Evolutionary conservation across 441 rosid genomes (phyloP).

Genomic region (Gossypium lobatum): DNA sequence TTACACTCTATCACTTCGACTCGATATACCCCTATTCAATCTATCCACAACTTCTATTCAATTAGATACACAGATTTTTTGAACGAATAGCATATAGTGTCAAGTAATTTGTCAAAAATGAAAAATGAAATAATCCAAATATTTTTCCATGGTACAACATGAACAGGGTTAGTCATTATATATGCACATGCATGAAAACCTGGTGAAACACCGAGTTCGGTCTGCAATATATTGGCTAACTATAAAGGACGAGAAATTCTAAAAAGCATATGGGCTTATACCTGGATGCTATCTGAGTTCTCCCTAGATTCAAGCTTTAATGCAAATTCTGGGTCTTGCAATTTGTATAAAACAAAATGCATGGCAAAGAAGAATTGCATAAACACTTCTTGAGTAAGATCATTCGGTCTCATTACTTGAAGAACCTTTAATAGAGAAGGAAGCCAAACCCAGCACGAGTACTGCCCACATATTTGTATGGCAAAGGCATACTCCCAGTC

Average conservation of each 20-base stretch:
- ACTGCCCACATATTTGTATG: slow-evolving; percentile 70
- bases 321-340: slow-evolving; percentile 79
- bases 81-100: not conserved
- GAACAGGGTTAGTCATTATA: not conserved
- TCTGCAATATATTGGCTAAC: not conserved
- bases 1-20: not conserved
- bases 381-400: slow-evolving; percentile 33
- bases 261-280: slow-evolving; percentile 21
- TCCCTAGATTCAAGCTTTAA: slow-evolving; percentile 56
- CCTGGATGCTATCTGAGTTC: slow-evolving; percentile 72
- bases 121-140: not conserved
- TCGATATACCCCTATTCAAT: not conserved
- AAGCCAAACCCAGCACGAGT: slow-evolving; percentile 82
- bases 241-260: not conserved
- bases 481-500: slow-evolving; percentile 92
- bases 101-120: not conserved
- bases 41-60: not conserved
- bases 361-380: slow-evolving; percentile 49
- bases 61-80: not conserved
- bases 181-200: not conserved
- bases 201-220: not conserved
- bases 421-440: slow-evolving; percentile 66
- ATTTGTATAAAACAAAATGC: slow-evolving; percentile 54
- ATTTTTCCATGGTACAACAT: not conserved
- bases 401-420: slow-evolving; percentile 35